Percentiles rank a stretch among this genome's conserved stretches.
Evolutionary conservation across 108 stramenopile genomes (phyloP).

Genomic region (Conticribra weissflogii): DNA sequence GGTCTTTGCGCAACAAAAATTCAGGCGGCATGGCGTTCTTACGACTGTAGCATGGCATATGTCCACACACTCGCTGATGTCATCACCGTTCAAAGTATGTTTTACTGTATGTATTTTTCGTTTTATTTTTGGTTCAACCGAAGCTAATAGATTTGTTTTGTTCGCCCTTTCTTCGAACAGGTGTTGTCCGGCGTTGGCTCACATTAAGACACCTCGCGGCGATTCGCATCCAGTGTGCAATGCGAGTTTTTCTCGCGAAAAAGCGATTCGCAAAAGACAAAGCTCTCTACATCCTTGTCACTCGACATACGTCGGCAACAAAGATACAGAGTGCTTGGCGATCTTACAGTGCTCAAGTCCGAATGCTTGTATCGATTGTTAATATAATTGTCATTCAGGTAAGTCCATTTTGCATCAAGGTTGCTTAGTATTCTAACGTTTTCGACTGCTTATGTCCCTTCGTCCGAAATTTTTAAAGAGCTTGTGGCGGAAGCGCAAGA

Average conservation of each 20-base stretch:
- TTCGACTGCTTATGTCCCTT: neutral
- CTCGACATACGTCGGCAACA: slow-evolving; percentile 45
- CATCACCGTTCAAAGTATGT: slow-evolving; percentile 19
- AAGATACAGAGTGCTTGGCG: slow-evolving; percentile 64
- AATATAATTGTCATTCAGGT: slow-evolving; percentile 72
- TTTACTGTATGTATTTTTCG: neutral
- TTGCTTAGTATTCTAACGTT: neutral
- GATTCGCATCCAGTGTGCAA: slow-evolving; percentile 36
- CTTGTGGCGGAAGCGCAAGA: slow-evolving; percentile 57
- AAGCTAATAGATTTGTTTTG: neutral
- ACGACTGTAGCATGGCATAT: slow-evolving; percentile 32
- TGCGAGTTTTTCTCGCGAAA: slow-evolving; percentile 28
- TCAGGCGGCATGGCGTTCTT: slow-evolving; percentile 32
- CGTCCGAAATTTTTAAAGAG: slow-evolving; percentile 39
- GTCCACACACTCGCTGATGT: slow-evolving; percentile 25
- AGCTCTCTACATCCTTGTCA: slow-evolving; percentile 23
- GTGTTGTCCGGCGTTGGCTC: slow-evolving; percentile 30
- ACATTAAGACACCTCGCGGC: slow-evolving; percentile 21
- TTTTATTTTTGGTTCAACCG: neutral
- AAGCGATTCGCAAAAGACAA: slow-evolving; percentile 24
- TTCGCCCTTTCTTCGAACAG: neutral
- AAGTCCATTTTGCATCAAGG: no score
- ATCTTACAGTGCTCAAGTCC: slow-evolving; percentile 53
- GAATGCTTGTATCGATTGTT: slow-evolving; percentile 59
- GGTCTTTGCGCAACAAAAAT: slow-evolving; percentile 18